Evolutionary conservation across 345 rosid genomes (phyloP), one percentile per base, ranked within the genome.

Genomic region (Acer yangbiense): DNA sequence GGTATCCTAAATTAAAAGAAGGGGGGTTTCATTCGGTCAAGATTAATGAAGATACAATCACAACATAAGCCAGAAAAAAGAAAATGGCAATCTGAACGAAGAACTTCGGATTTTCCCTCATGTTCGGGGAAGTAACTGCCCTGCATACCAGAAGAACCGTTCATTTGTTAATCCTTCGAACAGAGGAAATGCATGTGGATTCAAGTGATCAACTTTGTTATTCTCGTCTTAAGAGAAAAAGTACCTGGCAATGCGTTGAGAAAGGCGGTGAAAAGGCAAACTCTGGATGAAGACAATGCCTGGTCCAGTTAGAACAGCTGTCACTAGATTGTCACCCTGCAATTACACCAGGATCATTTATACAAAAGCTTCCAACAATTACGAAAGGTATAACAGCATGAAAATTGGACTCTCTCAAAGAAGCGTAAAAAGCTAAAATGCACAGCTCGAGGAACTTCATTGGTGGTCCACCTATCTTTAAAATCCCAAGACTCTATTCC

Each of bases 251-350:
- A 96, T 94, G 20, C 95, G 90, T 84, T 91, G 98, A 46, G 99
- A 96, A 79, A 94, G 83, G 35, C 93, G 85, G 78, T 90, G 97
- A 65, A 96, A 96, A 11, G 99, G 99, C 75, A 96, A 82, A 79
- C 98, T 96, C 79, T 96, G 99, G 79, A 94, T 93, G 88, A 96
- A 96, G 74, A 96, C 99, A 5, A 96, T 94, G 78, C 99, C 98
- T 13, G 99, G 99, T 75, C 99, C 99, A 9, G 97, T 94, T 71
- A 94, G 86, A 29, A 89, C 79, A 1, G 97, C 98, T 20, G 94
- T 94, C 54, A 94, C 92, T 76, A 91, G 77, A 84, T 93, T 94
- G 58, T 94, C 99, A 74, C 98, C 98, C 98, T 96, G 87, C 82
- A 80, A 75, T 78, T 74, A 57, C 81, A 83, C 18, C 73, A 71